Evolutionary conservation across 805 yeast genomes (phyloP), one percentile per base, ranked within the genome.

Genomic region (Zygosaccharomyces lentus): DNA sequence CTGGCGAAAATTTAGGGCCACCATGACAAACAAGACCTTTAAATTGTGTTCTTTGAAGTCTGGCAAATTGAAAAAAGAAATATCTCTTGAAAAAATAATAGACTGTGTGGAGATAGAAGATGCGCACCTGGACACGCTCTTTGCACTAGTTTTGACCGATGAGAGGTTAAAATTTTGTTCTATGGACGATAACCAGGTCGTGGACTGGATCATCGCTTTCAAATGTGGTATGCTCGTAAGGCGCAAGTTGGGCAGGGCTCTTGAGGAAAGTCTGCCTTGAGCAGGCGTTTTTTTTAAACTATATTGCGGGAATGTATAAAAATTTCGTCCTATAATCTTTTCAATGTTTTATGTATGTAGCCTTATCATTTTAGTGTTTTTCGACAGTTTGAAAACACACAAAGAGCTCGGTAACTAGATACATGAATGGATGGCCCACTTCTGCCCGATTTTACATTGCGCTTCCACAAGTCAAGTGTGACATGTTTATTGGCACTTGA

Each of bases 191-290:
- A 45, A 49, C 37, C 59, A 57, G 17, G 43, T 54, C 32, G 49
- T 57, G 21, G 61, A 57, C 16, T 57, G 61, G 61, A 55, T 57
- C 13, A 52, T 57, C 25, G 51, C 49, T 38, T 45, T 55, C 37
- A 57, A 57, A 41, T 52, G 61, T 36, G 44, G 52, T 21, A 50
- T 54, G 23, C 17, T 57, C 27, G 50, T 52, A 12, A 46, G 61
- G 38, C 47, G 41, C 31, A 38, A 38, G 10, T n/a, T 38, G 8
- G 10, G 15, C 41, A 38, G 34, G 24, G 34, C 12, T 6, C 31
- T 27, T 27, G 23, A 38, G 23, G 34, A 7, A 5, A 38, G 16
- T 10, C 12, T 38, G 17, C 21, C 24, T 13, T 38, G 25, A 27
- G 3, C 5, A 25, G 27, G 21, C 6, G 6, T 15, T 37, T n/a